Conservation (phyloP, 1,284 basidiomycete genomes). For the Cryptococcus sp. region DNA sequence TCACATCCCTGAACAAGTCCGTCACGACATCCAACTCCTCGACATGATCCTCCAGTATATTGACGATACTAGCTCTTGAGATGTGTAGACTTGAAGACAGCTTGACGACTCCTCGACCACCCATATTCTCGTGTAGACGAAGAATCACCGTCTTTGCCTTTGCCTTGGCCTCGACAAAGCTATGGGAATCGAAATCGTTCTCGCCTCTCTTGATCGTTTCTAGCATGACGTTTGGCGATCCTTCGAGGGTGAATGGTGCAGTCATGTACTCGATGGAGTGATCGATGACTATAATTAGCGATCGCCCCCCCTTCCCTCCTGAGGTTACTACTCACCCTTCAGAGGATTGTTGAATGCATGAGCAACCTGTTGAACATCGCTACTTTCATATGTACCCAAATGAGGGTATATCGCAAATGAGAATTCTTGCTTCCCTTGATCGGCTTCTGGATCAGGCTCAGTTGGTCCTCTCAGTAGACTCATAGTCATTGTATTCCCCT, state of each 20-base stretch:
- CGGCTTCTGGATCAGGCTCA: conserved; percentile 60
- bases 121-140: background rate
- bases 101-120: background rate
- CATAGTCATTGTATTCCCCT: conserved; percentile 51
- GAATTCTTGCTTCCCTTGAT: conserved; percentile 61
- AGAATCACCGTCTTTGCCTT: background rate
- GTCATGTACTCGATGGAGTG: background rate
- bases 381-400: conserved; percentile 68
- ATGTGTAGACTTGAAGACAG: background rate
- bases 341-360: conserved; percentile 56
- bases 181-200: conserved; percentile 39
- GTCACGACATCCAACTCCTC: background rate
- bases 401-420: conserved; percentile 82
- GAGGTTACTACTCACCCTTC: background rate
- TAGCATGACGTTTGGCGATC: conserved; percentile 66
- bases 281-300: background rate
- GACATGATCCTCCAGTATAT: background rate
- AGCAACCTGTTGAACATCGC: conserved; percentile 55
- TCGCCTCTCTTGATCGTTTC: conserved; percentile 93
- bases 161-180: background rate
- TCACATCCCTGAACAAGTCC: background rate
- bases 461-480: conserved; percentile 80
- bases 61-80: background rate
- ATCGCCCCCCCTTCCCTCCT: background rate
- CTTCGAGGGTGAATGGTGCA: background rate